Evolutionary conservation across 192 early-diverging fungal genomes (phyloP), one percentile per base, ranked within the genome.

Genomic region (Gamsiella multidivaricata): DNA sequence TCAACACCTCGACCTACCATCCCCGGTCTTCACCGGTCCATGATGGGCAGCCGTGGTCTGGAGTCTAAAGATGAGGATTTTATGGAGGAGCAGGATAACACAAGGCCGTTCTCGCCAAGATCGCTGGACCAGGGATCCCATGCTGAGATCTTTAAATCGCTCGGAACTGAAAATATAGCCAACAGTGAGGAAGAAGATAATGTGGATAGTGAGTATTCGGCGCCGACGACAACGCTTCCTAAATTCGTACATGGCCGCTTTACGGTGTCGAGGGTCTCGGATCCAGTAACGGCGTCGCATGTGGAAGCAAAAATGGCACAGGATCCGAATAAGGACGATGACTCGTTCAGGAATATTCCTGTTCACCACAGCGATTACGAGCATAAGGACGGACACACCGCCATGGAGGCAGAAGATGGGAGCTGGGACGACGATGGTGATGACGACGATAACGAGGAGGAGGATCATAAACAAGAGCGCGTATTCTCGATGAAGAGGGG

Each of bases 121-220:
- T 69, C 74, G 4, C 43, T 78, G 20, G 65, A 61, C 18, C 45
- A 78, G 62, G 65, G 74, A 2, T 78, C 74, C 3, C 74, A 69
- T 26, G 49, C 56, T 3, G 9, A 56, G 11, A 32, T 56, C 22
- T 46, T 69, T 8, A 63, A 62, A 33, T 37, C 17, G 1, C 8
- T 66, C 20, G 18, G 20, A 4, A 10, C 29, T 9, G 32, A 50
- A 37, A 22, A 20, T 20, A 39, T 6, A n/a, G 42, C 18, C 29
- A 47, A 46, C 26, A 20, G 15, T 0, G 33, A 54, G 62, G 26
- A 42, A 14, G 39, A 52, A 20, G 51, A 53, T 18, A 23, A 49
- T 1, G n/a, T 51, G 5, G n/a, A 49, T 6, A 11, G 25, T 23
- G 28, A 49, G 50, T n/a, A 12, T n/a, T 20, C 61, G 33, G 57